phyloP scores from a whole-genome alignment of 331 rosid genomes.

The Quercus lobata region DNA sequence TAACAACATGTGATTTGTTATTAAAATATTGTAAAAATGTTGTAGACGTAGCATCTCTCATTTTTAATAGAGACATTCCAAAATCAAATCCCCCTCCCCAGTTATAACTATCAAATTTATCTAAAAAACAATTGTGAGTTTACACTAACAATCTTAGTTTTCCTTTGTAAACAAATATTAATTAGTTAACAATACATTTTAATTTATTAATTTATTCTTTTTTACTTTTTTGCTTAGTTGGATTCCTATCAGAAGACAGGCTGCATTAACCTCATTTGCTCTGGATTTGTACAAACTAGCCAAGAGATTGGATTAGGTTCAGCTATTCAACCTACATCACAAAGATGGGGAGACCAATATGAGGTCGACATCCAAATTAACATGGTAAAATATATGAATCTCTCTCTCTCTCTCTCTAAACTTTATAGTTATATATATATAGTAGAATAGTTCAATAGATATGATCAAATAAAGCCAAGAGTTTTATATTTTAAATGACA shows the following conservation, averaged over 20 bases:
- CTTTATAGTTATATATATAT: no score
- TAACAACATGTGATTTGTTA: no score
- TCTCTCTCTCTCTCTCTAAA: background rate
- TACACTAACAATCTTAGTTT: background rate
- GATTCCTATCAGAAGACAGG: conserved; percentile 55
- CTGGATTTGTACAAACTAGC: conserved; percentile 55
- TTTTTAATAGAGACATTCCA: no score
- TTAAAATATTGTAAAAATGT: no score
- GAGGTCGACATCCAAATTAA: conserved; percentile 23
- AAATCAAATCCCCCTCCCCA: no score
- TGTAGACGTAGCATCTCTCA: no score
- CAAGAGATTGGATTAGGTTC: conserved; percentile 36
- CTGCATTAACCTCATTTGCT: conserved; percentile 60
- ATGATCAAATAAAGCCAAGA: no score
- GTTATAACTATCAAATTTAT: no score
- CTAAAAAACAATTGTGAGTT: background rate
- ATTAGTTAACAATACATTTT: background rate
- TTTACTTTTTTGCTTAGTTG: conserved; percentile 14
- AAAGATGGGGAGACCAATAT: conserved; percentile 16
- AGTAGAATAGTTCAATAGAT: no score
- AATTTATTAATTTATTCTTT: background rate
- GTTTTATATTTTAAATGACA: no score
- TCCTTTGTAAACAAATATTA: background rate
- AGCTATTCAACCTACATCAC: conserved; percentile 27
- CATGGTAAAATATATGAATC: conserved; percentile 26